Conservation (phyloP, 305 asterid species). For the Coffea humblotiana region DNA sequence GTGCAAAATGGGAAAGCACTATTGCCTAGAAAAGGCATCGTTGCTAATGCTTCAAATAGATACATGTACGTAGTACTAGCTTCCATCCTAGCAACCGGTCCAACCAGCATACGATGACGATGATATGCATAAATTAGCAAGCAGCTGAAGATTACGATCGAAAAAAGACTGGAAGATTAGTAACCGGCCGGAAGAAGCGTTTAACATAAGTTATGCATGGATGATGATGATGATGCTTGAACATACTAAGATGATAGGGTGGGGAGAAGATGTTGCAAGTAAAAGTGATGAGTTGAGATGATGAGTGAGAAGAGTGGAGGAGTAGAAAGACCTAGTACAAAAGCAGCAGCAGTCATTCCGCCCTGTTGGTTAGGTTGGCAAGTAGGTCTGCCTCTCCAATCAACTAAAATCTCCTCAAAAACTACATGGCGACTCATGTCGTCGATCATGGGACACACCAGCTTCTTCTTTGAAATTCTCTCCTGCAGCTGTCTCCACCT, state of each 20-base stretch:
- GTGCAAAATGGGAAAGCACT: not conserved
- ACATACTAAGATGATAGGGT: too few species aligned
- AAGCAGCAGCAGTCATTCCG: conserved; percentile 70
- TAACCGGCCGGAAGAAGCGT: too few species aligned
- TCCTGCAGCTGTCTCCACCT: conserved; percentile 18
- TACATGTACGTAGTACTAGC: too few species aligned
- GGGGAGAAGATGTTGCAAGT: too few species aligned
- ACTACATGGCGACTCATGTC: not conserved
- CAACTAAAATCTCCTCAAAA: conserved; percentile 34
- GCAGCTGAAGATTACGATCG: too few species aligned
- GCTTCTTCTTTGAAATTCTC: conserved; percentile 28
- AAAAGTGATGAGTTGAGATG: too few species aligned
- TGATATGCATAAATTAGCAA: too few species aligned
- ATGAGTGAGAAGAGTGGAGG: not conserved
- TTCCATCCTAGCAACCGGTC: too few species aligned
- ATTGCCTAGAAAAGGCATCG: not conserved
- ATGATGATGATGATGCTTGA: too few species aligned
- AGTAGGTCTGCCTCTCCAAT: conserved; percentile 62
- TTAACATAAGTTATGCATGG: too few species aligned
- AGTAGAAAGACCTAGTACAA: conserved; percentile 48
- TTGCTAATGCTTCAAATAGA: not conserved
- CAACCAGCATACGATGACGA: too few species aligned
- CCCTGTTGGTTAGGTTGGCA: conserved; percentile 62
- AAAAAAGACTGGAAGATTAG: too few species aligned
- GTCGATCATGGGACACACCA: not conserved